phyloP scores from a whole-genome alignment of 495 filamentous ascomycete genomes.

The Penicillium psychrofluorescens region DNA sequence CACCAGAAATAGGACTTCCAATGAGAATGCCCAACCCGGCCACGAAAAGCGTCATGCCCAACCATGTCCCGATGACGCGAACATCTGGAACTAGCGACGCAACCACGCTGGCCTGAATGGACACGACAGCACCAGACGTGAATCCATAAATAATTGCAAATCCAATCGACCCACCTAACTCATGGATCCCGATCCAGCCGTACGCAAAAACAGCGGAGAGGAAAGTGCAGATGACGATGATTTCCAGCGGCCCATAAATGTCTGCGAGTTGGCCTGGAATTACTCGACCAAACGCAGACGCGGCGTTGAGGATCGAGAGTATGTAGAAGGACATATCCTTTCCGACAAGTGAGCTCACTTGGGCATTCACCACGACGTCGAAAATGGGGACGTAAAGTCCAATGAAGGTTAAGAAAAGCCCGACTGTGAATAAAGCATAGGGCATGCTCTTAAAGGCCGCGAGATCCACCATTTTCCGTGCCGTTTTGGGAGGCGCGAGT shows the following conservation, averaged over 20 bases:
- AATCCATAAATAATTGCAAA: conserved; percentile 35
- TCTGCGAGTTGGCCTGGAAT: conserved; percentile 34
- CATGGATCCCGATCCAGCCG: conserved; percentile 26
- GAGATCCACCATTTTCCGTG: conserved; percentile 23
- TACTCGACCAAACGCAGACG: conserved; percentile 38
- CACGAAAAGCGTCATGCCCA: conserved; percentile 52
- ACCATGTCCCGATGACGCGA: conserved; percentile 47
- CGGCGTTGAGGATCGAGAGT: conserved; percentile 40
- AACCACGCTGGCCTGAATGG: conserved; percentile 22
- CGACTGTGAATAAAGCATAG: conserved; percentile 23
- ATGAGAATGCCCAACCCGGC: conserved; percentile 46
- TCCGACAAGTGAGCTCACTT: conserved; percentile 6
- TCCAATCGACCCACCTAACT: conserved; percentile 23
- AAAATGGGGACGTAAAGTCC: conserved; percentile 39
- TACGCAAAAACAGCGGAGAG: conserved; percentile 24
- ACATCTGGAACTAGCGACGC: conserved; percentile 28
- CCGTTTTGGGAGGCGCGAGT: conserved; percentile 2
- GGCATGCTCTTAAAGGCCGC: conserved; percentile 26
- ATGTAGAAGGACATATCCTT: conserved; percentile 33
- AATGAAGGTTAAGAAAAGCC: conserved; percentile 23
- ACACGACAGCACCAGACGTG: conserved; percentile 29
- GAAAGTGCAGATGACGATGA: conserved; percentile 20
- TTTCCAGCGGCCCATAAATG: conserved; percentile 27
- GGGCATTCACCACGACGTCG: conserved; percentile 27
- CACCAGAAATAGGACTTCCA: conserved; percentile 55